These are phyloP conservation scores for Gossypium davidsonii DNA, from an alignment of 441 rosid genomes.

Conservation along the genomic window DNA sequence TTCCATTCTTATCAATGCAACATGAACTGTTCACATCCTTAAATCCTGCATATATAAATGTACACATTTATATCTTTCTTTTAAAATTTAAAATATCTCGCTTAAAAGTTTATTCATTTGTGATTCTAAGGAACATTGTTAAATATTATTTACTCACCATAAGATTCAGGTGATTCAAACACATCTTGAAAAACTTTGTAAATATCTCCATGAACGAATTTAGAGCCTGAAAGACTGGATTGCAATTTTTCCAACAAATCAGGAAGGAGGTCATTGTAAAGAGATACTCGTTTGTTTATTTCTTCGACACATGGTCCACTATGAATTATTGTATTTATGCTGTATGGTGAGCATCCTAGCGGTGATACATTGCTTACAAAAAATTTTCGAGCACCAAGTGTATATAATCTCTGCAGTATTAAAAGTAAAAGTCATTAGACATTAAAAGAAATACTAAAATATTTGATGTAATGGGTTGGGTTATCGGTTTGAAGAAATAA, in stretches of 20 bases:
- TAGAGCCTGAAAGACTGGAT: slow-evolving; percentile 3
- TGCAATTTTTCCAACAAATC: background rate
- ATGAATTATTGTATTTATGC: background rate
- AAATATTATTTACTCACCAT: slow-evolving; percentile 1
- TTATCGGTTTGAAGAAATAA: too few species aligned
- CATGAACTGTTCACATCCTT: background rate
- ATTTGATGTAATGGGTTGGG: too few species aligned
- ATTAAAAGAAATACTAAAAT: too few species aligned
- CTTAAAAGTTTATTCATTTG: too few species aligned
- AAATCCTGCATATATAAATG: background rate
- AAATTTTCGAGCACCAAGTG: slow-evolving; percentile 20
- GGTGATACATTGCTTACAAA: slow-evolving; percentile 11
- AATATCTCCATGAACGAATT: slow-evolving; percentile 10
- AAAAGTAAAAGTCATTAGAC: too few species aligned
- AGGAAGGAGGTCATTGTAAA: slow-evolving; percentile 4
- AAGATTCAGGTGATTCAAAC: background rate
- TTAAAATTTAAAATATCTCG: too few species aligned
- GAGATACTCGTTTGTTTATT: background rate
- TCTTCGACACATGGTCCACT: background rate
- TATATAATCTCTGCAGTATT: slow-evolving; percentile 6
- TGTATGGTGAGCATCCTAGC: background rate
- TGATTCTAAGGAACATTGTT: too few species aligned
- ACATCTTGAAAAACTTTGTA: slow-evolving; percentile 5
- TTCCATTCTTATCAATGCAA: background rate
- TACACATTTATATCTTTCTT: background rate